A percentile compares a stretch with the other conserved stretches of the same genome.
phyloP scores from a whole-genome alignment of 768 basidiomycete genomes.

The Amanita jacksonii region DNA sequence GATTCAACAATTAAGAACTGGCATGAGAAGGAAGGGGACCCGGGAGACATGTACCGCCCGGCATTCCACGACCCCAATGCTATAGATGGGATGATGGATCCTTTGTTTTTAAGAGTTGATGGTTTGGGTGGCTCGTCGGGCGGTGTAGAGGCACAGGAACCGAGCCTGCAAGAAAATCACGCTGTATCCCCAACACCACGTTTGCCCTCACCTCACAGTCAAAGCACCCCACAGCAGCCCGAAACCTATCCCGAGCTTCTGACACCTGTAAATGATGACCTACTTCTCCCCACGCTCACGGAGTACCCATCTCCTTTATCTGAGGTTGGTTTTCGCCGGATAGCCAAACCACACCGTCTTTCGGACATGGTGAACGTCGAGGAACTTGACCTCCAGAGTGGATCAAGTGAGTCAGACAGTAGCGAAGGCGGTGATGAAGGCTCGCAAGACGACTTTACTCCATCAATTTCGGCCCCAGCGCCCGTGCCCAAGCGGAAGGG shows the following conservation, averaged over 20 bases:
- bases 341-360: conserved; percentile 3
- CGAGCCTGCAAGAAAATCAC: neutral
- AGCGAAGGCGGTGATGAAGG: neutral
- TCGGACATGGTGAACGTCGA: conserved; percentile 11
- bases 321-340: neutral
- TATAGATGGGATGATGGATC: conserved; percentile 9
- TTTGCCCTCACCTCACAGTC: neutral
- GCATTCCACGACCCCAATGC: neutral
- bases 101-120: conserved; percentile 1
- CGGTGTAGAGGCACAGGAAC: neutral
- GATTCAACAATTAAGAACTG: neutral
- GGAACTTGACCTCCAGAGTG: conserved; percentile 9
- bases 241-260: no score
- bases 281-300: neutral
- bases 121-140: neutral
- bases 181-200: neutral
- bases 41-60: neutral
- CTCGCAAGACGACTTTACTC: neutral
- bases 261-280: no score
- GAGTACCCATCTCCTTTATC: neutral
- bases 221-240: no score
- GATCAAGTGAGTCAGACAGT: neutral
- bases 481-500: neutral
- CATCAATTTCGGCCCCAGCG: neutral
- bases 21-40: neutral